Evolutionary conservation across 208 protist species (phyloP).

Genomic region (Crithidia acanthocephali): DNA sequence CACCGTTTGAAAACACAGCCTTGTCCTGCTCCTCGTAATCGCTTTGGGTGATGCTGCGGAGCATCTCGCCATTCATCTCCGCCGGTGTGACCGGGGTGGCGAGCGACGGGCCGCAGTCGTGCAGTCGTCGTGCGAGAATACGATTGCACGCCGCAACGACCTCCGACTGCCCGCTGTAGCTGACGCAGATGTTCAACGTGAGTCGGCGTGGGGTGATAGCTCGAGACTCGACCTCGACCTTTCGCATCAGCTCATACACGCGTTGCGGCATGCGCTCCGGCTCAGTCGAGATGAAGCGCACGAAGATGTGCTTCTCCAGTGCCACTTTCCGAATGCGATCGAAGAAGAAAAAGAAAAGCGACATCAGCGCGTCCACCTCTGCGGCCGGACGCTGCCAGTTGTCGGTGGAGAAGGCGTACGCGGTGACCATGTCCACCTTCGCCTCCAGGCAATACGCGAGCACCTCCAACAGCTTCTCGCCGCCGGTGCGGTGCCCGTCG

Average conservation of each 20-base stretch:
- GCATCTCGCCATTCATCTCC: constrained; percentile 76
- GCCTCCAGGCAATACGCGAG: constrained; percentile 67
- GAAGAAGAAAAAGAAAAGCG: constrained; percentile 86
- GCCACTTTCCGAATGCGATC: constrained; percentile 59
- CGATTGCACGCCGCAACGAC: constrained; percentile 69
- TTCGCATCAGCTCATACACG: constrained; percentile 66
- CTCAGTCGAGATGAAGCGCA: constrained; percentile 85
- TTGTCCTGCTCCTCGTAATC: constrained; percentile 64
- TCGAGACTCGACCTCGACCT: constrained; percentile 71
- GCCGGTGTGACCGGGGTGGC: constrained; percentile 40
- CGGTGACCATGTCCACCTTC: constrained; percentile 77
- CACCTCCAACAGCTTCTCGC: constrained; percentile 85
- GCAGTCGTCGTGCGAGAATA: constrained; percentile 35
- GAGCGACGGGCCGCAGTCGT: background rate
- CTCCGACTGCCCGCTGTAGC: constrained; percentile 87
- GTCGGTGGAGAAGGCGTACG: constrained; percentile 92
- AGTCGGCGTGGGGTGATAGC: constrained; percentile 52
- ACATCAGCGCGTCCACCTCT: constrained; percentile 86
- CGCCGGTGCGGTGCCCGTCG: constrained; percentile 81
- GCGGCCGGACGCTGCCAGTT: constrained; percentile 80
- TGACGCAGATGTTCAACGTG: constrained; percentile 87
- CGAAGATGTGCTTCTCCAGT: constrained; percentile 73
- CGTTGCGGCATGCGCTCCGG: constrained; percentile 52
- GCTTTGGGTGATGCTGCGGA: constrained; percentile 81
- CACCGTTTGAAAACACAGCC: constrained; percentile 35